Percentiles rank a stretch among this genome's conserved stretches.
phyloP scores from a whole-genome alignment of 2,329 filamentous ascomycete species.

The Graphiopsis chlorocephala region DNA sequence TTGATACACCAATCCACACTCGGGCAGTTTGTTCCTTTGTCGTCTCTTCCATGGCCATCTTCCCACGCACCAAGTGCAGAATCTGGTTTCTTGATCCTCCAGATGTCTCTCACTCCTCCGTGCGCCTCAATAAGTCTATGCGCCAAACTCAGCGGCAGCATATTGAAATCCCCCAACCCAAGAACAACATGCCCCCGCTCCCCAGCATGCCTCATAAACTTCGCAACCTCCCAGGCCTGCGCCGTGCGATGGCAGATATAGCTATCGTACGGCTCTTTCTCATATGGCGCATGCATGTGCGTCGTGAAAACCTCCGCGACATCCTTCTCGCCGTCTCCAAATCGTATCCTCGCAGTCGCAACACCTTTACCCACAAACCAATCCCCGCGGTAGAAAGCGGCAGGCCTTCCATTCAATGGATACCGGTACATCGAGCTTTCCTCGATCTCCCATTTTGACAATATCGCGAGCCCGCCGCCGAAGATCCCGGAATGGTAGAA shows the following conservation, averaged over 20 bases:
- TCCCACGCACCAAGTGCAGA: constrained; percentile 74
- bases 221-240: constrained; percentile 92
- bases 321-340: constrained; percentile 62
- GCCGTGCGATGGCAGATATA: constrained; percentile 88
- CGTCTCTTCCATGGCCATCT: constrained; percentile 52
- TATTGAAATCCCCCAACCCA: constrained; percentile 92
- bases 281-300: constrained; percentile 81
- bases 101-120: constrained; percentile 75
- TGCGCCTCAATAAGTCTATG: constrained; percentile 79
- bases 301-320: constrained; percentile 89
- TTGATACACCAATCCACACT: constrained; percentile 73
- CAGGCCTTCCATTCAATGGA: constrained; percentile 87
- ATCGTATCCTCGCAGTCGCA: constrained; percentile 74
- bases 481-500: constrained; percentile 90
- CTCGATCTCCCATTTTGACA: constrained; percentile 89
- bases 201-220: constrained; percentile 77
- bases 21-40: constrained; percentile 66
- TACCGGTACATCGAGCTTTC: constrained; percentile 84
- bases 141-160: constrained; percentile 81
- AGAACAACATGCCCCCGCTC: constrained; percentile 80
- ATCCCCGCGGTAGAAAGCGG: constrained; percentile 89
- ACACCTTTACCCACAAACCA: constrained; percentile 97
- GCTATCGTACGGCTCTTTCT: constrained; percentile 72
- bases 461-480: constrained; percentile 81
- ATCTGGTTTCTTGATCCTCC: constrained; percentile 79